phyloP scores from a whole-genome alignment of 257 asterid genomes.

The Ligustrum vulgare region DNA sequence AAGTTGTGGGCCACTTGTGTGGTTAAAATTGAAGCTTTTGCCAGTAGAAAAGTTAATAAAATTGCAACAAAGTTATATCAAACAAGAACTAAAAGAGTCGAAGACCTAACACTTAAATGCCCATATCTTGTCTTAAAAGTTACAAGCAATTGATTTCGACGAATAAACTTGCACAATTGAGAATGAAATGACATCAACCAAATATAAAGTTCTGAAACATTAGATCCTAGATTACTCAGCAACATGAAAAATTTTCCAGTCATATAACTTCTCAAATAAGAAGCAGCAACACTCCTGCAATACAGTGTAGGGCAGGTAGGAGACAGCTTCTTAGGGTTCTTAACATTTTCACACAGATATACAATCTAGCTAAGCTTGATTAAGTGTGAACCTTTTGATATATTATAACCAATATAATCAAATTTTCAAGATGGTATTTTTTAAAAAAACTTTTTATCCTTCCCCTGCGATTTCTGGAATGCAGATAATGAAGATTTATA shows the following conservation, averaged over 20 bases:
- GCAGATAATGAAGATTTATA: not conserved
- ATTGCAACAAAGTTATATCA: no score
- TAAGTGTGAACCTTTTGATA: not conserved
- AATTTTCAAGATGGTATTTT: not conserved
- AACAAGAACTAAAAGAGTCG: not conserved
- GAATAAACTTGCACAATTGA: not conserved
- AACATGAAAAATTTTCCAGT: not conserved
- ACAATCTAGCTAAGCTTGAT: not conserved
- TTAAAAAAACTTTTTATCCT: not conserved
- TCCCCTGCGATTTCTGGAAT: not conserved
- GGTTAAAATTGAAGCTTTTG: no score
- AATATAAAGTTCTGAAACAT: not conserved
- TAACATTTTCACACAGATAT: no score
- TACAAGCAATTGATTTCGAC: not conserved
- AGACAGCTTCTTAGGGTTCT: not conserved
- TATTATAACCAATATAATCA: not conserved
- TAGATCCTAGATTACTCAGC: not conserved
- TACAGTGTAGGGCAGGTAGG: not conserved
- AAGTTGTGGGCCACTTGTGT: no score
- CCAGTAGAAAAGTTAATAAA: no score
- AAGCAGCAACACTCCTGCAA: conserved; percentile 9
- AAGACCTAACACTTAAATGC: not conserved
- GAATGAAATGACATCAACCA: not conserved
- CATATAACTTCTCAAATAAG: not conserved
- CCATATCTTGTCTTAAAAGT: not conserved